Conservation (phyloP, 495 filamentous ascomycete genomes). For the Thermothielavioides terrestris region DNA sequence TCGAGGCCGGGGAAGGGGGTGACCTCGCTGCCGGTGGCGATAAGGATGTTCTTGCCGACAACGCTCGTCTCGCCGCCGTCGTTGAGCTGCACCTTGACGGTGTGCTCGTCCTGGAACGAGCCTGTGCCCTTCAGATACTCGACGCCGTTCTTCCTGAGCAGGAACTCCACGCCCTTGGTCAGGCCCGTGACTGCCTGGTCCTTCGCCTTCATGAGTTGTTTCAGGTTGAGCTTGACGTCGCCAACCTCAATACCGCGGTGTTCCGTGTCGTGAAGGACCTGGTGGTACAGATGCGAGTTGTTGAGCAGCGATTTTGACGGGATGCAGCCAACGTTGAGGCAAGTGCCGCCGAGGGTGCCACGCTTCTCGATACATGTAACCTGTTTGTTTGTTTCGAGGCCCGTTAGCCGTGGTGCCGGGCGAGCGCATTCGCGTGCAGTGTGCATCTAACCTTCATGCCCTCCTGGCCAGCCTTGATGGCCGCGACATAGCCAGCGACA, state of each 20-base stretch:
- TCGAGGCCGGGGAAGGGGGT: slow-evolving; percentile 94
- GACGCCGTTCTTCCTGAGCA: slow-evolving; percentile 98
- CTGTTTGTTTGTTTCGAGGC: slow-evolving; percentile 44
- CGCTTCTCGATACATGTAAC: slow-evolving; percentile 98
- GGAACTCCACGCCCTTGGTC: slow-evolving; percentile 94
- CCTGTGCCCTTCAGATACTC: slow-evolving; percentile 93
- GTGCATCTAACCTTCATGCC: slow-evolving; percentile 70
- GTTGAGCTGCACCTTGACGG: slow-evolving; percentile 77
- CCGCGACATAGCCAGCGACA: slow-evolving; percentile 96
- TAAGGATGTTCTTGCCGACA: slow-evolving; percentile 90
- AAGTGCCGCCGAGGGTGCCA: slow-evolving; percentile 88
- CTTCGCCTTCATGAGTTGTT: slow-evolving; percentile 97
- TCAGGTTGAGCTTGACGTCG: slow-evolving; percentile 91
- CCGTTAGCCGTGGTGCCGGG: slow-evolving; percentile 5
- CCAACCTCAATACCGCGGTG: slow-evolving; percentile 89
- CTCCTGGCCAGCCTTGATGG: slow-evolving; percentile 97
- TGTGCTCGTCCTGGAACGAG: slow-evolving; percentile 80
- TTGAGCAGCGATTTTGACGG: slow-evolving; percentile 98
- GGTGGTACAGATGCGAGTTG: slow-evolving; percentile 98
- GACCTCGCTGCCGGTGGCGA: slow-evolving; percentile 87
- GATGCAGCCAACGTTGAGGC: slow-evolving; percentile 98
- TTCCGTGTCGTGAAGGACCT: slow-evolving; percentile 94
- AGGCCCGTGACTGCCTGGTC: slow-evolving; percentile 79
- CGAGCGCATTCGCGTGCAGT: neutral
- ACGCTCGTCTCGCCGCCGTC: slow-evolving; percentile 83